These are phyloP conservation scores for Rhodotorula graminis DNA, from an alignment of 768 basidiomycete species.

Conservation along the genomic window DNA sequence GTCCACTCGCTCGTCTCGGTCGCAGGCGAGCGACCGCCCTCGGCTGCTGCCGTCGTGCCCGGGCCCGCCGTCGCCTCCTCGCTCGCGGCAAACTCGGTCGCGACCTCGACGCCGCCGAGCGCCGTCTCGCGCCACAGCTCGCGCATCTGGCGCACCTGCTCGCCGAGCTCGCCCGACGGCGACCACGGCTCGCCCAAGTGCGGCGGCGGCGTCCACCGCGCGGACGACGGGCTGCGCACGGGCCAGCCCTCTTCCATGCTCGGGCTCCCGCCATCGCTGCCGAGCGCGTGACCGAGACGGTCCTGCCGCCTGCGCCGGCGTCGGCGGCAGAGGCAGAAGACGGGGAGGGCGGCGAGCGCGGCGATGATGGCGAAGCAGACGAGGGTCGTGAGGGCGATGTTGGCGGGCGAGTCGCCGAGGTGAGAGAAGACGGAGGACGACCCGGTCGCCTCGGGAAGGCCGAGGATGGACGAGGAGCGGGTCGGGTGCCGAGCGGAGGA, in stretches of 20 bases:
- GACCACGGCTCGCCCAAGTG: background rate
- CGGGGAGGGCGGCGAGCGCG: constrained; percentile 10
- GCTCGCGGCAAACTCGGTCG: no score
- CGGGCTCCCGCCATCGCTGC: background rate
- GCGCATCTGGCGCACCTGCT: background rate
- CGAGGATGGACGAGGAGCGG: background rate
- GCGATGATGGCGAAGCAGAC: constrained; percentile 23
- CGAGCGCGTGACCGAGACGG: background rate
- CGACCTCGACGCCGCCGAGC: background rate
- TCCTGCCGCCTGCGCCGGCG: background rate
- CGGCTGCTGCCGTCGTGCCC: background rate
- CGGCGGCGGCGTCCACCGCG: background rate
- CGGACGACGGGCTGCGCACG: background rate
- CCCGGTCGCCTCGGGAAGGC: background rate
- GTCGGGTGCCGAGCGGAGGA: background rate
- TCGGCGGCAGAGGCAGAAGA: constrained; percentile 21
- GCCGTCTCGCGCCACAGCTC: background rate
- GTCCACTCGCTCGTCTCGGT: background rate
- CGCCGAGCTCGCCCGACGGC: background rate
- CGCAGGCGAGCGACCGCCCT: background rate
- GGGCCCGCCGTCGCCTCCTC: no score
- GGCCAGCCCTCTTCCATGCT: constrained; percentile 4
- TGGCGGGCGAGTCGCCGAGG: constrained; percentile 61
- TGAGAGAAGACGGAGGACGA: constrained; percentile 52
- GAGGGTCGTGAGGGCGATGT: constrained; percentile 51